phyloP scores from a whole-genome alignment of 192 early-diverging fungal species.

The Linderina pennispora region DNA sequence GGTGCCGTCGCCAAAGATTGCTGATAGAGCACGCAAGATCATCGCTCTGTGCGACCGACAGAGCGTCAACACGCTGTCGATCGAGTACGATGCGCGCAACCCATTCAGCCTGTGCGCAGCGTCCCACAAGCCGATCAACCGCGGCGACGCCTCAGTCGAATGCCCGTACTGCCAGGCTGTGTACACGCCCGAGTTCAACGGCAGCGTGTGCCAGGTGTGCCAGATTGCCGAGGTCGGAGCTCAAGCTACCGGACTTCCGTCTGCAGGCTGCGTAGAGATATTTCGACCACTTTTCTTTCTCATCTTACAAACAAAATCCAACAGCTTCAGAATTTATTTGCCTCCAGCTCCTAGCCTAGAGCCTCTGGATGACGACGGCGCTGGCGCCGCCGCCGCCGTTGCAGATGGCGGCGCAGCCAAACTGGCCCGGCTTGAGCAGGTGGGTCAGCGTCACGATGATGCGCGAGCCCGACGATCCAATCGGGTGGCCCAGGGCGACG shows the following conservation, averaged over 20 bases:
- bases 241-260: constrained; percentile 63
- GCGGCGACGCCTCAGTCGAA: constrained; percentile 65
- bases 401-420: constrained; percentile 75
- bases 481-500: constrained; percentile 74
- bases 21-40: constrained; percentile 75
- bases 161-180: constrained; percentile 88
- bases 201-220: constrained; percentile 80
- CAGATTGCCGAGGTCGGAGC: constrained; percentile 80
- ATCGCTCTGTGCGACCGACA: constrained; percentile 70
- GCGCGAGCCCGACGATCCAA: constrained; percentile 77
- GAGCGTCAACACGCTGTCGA: constrained; percentile 68
- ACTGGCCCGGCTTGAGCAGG: constrained; percentile 74
- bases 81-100: constrained; percentile 96
- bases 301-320: no score
- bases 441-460: constrained; percentile 79
- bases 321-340: no score
- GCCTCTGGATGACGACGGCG: constrained; percentile 60
- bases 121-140: constrained; percentile 86
- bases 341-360: no score
- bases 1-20: constrained; percentile 70
- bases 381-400: constrained; percentile 79
- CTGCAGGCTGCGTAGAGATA: constrained; percentile 16
- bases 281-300: neutral
- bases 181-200: constrained; percentile 78
- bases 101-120: constrained; percentile 85